A percentile compares a stretch with the other conserved stretches of the same genome.
phyloP scores from a whole-genome alignment of 208 protist genomes.

The Crithidia brevicula region DNA sequence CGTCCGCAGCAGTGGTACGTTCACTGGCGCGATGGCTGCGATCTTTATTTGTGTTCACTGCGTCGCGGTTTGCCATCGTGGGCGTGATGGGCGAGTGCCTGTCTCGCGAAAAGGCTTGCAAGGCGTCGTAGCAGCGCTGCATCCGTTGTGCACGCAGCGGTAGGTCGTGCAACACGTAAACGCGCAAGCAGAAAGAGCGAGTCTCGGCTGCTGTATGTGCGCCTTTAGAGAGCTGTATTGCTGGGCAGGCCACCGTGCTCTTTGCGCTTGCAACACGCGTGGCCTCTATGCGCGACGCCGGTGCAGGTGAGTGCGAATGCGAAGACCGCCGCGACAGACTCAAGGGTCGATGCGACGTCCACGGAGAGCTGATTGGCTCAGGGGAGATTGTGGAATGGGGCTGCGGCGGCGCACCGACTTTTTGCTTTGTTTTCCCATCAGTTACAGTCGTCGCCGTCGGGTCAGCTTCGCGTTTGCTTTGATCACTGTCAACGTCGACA shows the following conservation, averaged over 20 bases:
- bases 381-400: constrained; percentile 1
- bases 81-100: constrained; percentile 4
- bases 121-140: constrained; percentile 19
- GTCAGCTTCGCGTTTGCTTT: not conserved
- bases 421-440: too few species aligned
- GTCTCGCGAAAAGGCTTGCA: not conserved
- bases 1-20: too few species aligned
- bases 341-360: constrained; percentile 25
- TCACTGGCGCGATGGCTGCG: not conserved
- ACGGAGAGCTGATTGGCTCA: not conserved
- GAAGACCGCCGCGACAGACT: constrained; percentile 26
- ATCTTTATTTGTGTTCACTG: not conserved
- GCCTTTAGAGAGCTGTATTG: too few species aligned
- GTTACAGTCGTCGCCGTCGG: too few species aligned
- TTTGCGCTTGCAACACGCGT: not conserved
- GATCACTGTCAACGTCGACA: constrained; percentile 5
- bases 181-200: constrained; percentile 8
- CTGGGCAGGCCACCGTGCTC: too few species aligned
- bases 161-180: constrained; percentile 53
- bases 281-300: not conserved
- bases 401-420: not conserved
- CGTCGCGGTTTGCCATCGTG: not conserved
- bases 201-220: too few species aligned
- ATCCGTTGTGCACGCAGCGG: constrained; percentile 34
- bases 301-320: constrained; percentile 18